Percentiles rank a stretch among this genome's conserved stretches.
These are phyloP conservation scores for Geotrichum candidum DNA, from an alignment of 1,139 yeast genomes.

Conservation along the genomic window DNA sequence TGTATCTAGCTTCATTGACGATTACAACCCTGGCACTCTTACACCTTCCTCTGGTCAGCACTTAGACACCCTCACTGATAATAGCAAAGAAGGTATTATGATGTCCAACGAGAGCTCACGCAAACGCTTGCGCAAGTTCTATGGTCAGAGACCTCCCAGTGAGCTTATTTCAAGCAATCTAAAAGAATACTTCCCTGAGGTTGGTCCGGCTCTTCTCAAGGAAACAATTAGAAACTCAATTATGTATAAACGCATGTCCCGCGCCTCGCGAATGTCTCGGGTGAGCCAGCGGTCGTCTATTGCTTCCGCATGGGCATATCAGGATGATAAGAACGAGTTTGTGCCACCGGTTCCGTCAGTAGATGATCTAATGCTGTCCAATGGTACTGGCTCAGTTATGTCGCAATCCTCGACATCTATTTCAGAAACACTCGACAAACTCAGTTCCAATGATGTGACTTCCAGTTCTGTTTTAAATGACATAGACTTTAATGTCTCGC, in stretches of 20 bases:
- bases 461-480: not conserved
- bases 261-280: constrained; percentile 31
- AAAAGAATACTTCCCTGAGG: constrained; percentile 87
- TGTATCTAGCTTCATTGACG: constrained; percentile 9
- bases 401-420: not conserved
- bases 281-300: constrained; percentile 32
- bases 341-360: constrained; percentile 32
- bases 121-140: constrained; percentile 41
- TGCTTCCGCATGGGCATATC: constrained; percentile 26
- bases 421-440: not conserved
- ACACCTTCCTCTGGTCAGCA: constrained; percentile 7
- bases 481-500: not conserved
- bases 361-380: constrained; percentile 12
- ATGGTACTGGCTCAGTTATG: not conserved
- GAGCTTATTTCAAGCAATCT: constrained; percentile 85
- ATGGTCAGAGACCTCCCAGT: constrained; percentile 90
- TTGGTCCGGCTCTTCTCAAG: constrained; percentile 64
- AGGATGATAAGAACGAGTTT: constrained; percentile 27
- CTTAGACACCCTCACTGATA: not conserved
- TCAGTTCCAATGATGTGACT: not conserved
- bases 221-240: constrained; percentile 81
- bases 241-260: constrained; percentile 57
- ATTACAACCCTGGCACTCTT: constrained; percentile 16
- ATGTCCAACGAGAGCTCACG: constrained; percentile 6
- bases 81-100: not conserved